These are phyloP conservation scores for Candida easanensis DNA, from an alignment of 805 yeast genomes.

Conservation along the genomic window DNA sequence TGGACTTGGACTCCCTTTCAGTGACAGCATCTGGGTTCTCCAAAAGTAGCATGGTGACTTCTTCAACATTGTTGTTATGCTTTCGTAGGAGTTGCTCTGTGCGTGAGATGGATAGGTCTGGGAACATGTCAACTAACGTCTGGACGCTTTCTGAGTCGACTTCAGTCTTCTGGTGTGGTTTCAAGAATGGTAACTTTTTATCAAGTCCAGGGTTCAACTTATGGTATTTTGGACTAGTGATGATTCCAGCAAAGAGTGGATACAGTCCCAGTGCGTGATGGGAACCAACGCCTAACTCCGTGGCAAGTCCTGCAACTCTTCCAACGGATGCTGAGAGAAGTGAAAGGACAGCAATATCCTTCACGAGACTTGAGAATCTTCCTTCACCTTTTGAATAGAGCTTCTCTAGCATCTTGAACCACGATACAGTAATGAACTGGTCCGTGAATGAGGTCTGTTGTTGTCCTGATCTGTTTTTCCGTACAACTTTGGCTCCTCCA, in stretches of 20 bases:
- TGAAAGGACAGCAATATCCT: conserved; percentile 51
- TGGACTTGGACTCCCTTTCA: conserved; percentile 14
- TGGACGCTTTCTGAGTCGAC: conserved; percentile 28
- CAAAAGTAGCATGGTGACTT: conserved; percentile 53
- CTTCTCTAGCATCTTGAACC: conserved; percentile 60
- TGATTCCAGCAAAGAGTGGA: conserved; percentile 55
- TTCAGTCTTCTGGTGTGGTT: not conserved
- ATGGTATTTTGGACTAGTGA: conserved; percentile 46
- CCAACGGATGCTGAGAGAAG: conserved; percentile 29
- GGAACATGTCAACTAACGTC: conserved; percentile 58
- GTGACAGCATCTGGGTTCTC: conserved; percentile 52
- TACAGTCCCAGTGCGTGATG: conserved; percentile 40
- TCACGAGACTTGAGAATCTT: conserved; percentile 42
- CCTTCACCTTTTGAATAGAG: conserved; percentile 58
- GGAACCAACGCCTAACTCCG: conserved; percentile 43
- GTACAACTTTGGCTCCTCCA: not conserved
- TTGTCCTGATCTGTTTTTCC: conserved; percentile 2
- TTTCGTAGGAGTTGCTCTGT: conserved; percentile 47
- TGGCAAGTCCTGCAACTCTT: conserved; percentile 34
- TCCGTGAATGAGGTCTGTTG: conserved; percentile 42
- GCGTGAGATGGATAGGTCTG: conserved; percentile 49
- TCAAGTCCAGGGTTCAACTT: conserved; percentile 49
- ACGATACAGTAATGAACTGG: conserved; percentile 47
- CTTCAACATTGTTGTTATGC: conserved; percentile 50
- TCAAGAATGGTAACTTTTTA: conserved; percentile 48